These are phyloP conservation scores for Marsdenia floribunda DNA, from an alignment of 257 asterid species.

Conservation along the genomic window DNA sequence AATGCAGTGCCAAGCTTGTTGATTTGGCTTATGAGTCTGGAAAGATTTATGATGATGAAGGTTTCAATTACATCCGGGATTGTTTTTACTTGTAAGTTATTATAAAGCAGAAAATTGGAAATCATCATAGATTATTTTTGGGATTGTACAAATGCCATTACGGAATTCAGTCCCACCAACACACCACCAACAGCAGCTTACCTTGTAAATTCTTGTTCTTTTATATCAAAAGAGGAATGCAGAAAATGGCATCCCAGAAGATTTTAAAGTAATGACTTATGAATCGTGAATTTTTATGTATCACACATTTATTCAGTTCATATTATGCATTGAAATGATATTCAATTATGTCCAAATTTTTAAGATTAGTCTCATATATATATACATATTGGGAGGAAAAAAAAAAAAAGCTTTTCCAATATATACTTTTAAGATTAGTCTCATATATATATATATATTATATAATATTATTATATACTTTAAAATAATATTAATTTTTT, in stretches of 20 bases:
- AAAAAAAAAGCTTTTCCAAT: no score
- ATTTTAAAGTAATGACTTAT: no score
- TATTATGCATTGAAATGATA: not conserved
- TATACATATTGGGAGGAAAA: not conserved
- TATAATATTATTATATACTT: no score
- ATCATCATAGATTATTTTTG: not conserved
- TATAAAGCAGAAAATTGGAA: not conserved
- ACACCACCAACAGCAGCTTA: no score
- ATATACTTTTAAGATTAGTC: no score
- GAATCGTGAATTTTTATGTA: no score
- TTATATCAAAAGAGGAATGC: not conserved
- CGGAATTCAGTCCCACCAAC: not conserved
- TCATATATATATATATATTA: no score
- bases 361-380: no score
- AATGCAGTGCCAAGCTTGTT: conserved; percentile 77
- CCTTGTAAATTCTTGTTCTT: not conserved
- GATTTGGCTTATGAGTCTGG: conserved; percentile 88
- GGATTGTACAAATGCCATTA: not conserved
- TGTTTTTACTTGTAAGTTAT: no score
- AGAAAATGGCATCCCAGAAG: not conserved
- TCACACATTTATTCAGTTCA: no score
- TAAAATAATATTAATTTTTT: no score
- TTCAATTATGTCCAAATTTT: not conserved
- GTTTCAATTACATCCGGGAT: conserved; percentile 65
- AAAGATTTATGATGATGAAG: conserved; percentile 73